phyloP scores from a whole-genome alignment of 257 asterid genomes.

The Jacaranda mimosifolia region DNA sequence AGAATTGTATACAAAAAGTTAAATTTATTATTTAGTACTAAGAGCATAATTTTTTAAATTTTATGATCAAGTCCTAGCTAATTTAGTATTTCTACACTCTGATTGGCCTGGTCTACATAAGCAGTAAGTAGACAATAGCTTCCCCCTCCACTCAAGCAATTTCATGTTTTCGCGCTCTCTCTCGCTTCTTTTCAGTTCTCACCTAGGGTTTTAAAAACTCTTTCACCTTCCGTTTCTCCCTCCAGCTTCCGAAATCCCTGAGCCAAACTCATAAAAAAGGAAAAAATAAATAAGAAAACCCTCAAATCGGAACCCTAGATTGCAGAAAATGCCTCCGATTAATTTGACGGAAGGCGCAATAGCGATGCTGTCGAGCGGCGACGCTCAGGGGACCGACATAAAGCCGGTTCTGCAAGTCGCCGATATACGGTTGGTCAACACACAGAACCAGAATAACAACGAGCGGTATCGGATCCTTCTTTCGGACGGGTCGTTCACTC shows the following conservation, averaged over 20 bases:
- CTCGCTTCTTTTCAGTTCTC: slow-evolving; percentile 13
- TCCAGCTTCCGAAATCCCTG: background rate
- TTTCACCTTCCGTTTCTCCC: background rate
- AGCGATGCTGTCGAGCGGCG: slow-evolving; percentile 51
- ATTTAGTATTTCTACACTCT: background rate
- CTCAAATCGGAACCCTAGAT: slow-evolving; percentile 17
- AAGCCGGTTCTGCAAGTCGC: slow-evolving; percentile 78
- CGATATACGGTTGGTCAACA: slow-evolving; percentile 59
- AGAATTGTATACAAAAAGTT: too few relatives aligned
- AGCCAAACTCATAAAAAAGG: too few relatives aligned
- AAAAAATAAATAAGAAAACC: too few relatives aligned
- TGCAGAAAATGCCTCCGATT: slow-evolving; percentile 48
- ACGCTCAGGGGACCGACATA: slow-evolving; percentile 39
- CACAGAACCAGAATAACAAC: slow-evolving; percentile 49
- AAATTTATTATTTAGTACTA: too few relatives aligned
- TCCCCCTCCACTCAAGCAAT: background rate
- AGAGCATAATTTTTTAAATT: too few relatives aligned
- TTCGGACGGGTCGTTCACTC: slow-evolving; percentile 70
- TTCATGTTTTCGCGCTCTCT: slow-evolving; percentile 47
- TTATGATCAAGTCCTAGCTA: too few relatives aligned
- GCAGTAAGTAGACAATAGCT: slow-evolving; percentile 15
- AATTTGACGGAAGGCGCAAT: slow-evolving; percentile 72
- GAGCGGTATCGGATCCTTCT: slow-evolving; percentile 74
- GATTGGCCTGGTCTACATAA: slow-evolving; percentile 36
- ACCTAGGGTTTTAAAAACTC: slow-evolving; percentile 54